These are phyloP conservation scores for Sporothrix brunneoviolacea DNA, from an alignment of 2,329 filamentous ascomycete genomes.

Conservation along the genomic window DNA sequence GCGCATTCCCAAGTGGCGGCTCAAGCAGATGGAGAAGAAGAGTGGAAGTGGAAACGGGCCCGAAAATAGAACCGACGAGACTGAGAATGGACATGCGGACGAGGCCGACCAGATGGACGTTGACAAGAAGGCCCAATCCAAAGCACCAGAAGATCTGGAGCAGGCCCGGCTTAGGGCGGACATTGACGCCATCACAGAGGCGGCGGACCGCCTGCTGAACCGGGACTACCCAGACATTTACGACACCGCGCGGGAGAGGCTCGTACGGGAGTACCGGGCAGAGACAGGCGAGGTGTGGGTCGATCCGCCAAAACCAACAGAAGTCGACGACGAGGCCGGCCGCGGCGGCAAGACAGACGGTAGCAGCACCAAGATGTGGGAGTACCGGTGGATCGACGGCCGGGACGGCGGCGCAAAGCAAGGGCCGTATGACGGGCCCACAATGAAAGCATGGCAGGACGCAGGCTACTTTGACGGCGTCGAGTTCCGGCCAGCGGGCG, in stretches of 20 bases:
- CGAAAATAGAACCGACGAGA: slow-evolving; percentile 20
- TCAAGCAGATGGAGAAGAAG: slow-evolving; percentile 50
- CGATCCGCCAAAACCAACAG: slow-evolving; percentile 31
- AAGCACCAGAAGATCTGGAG: slow-evolving; percentile 55
- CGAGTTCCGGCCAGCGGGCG: slow-evolving; percentile 60
- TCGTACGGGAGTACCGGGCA: slow-evolving; percentile 74
- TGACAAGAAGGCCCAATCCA: slow-evolving; percentile 61
- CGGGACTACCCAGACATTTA: slow-evolving; percentile 87
- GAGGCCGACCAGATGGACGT: slow-evolving; percentile 61
- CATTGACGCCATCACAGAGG: slow-evolving; percentile 79
- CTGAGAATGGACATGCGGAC: slow-evolving; percentile 33
- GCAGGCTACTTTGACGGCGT: slow-evolving; percentile 93
- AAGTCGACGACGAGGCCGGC: slow-evolving; percentile 17
- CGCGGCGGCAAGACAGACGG: slow-evolving; percentile 9
- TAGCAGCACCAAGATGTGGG: slow-evolving; percentile 54
- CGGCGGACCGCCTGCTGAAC: slow-evolving; percentile 78
- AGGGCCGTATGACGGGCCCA: slow-evolving; percentile 77
- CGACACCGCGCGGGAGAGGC: slow-evolving; percentile 74
- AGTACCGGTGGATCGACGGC: slow-evolving; percentile 88
- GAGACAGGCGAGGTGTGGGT: slow-evolving; percentile 85
- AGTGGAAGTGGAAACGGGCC: no score
- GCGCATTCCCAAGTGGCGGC: slow-evolving; percentile 59
- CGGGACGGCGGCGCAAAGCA: slow-evolving; percentile 72
- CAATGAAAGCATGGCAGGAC: slow-evolving; percentile 86
- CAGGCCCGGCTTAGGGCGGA: slow-evolving; percentile 63